Percentiles rank a stretch among this genome's conserved stretches.
phyloP scores from a whole-genome alignment of 31 red algal species.

The Odonthalia washingtoniensis region DNA sequence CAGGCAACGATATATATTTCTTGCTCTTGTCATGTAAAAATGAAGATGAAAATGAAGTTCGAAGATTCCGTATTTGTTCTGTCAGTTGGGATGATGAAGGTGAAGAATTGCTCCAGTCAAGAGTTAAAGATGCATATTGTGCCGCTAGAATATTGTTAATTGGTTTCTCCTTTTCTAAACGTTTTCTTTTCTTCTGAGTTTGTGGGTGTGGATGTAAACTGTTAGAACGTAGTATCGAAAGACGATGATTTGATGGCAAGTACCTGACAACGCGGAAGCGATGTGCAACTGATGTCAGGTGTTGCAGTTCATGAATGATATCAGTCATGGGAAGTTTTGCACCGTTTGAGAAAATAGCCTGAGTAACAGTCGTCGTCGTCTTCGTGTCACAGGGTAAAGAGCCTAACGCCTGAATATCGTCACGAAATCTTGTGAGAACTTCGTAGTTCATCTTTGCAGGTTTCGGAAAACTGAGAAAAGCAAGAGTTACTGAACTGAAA shows the following conservation, averaged over 20 bases:
- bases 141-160: not conserved
- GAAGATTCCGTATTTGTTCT: not conserved
- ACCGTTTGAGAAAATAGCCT: not conserved
- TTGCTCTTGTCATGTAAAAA: not conserved
- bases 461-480: no score
- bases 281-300: not conserved
- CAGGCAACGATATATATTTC: not conserved
- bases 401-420: not conserved
- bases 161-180: not conserved
- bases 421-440: not conserved
- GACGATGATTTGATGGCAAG: not conserved
- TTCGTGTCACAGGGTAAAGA: not conserved
- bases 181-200: no score
- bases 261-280: not conserved
- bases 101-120: not conserved
- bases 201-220: no score
- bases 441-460: conserved; percentile 4
- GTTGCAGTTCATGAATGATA: not conserved
- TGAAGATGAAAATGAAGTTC: not conserved
- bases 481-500: no score
- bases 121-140: not conserved
- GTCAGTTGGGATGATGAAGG: not conserved
- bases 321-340: not conserved
- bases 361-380: not conserved
- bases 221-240: not conserved